Evolutionary conservation across 139 green algal genomes (phyloP), one percentile per base, ranked within the genome.

Genomic region (Diplosphaera chodatii): DNA sequence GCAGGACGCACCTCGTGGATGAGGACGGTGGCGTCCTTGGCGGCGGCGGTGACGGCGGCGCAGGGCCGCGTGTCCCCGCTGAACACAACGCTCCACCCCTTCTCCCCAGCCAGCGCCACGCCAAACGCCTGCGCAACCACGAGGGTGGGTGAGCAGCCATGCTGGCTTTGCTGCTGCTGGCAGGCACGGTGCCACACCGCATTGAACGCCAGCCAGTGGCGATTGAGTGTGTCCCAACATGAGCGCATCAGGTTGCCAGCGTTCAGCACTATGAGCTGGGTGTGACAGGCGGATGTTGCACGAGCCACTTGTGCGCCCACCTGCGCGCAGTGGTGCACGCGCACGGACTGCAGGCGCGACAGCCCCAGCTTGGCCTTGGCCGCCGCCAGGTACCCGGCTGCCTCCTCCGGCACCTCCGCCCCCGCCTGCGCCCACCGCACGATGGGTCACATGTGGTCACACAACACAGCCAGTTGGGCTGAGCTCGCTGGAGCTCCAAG

Each of bases 31-130:
- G 87, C 91, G 21, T 83, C 87, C 23, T 77, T 72, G 16, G 95
- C 93, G 8, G 92, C 92, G 16, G 84, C 74, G 33, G 91, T 78
- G 16, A 99, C 28, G 2, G 72, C 64, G 1, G 69, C 13, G 74
- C 85, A 96, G 22, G 91, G 94, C 20, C 92, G 85, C 4, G 94
- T 98, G 80, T 98, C 94, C 0, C 89, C 94, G 33, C 83, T 93
- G 74, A 97, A 97, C 64, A 90, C 91, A 29, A 98, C 40, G 55
- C 83, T 91, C 88, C 87, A 94, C 34, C 86, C 85, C 18, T 32
- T 65, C 3, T 73, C 32, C 5, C 77, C 72, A 78, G 87, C 80
- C 72, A 98, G 23, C 41, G 79, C 66, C 25, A 96, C 63, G 4
- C 86, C 94, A 72, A 86, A 97, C 10, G 87, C 77, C n/a, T 59